Conservation (phyloP, 1,284 basidiomycete species). For the Coniophora puteana region DNA sequence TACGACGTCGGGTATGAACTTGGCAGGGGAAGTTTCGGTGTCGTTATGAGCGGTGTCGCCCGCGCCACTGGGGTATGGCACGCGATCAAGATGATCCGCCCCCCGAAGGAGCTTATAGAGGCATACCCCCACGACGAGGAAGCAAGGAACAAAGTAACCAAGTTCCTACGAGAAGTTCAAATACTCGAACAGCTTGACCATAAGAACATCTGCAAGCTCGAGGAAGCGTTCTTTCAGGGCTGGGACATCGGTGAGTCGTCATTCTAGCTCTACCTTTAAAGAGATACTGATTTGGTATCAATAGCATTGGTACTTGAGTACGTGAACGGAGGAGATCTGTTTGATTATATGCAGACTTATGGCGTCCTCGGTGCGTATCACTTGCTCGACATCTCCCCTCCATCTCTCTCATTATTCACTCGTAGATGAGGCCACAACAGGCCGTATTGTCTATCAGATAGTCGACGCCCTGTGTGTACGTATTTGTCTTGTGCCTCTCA, state of each 20-base stretch:
- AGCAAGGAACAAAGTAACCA: constrained; percentile 16
- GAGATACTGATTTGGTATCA: constrained; percentile 5
- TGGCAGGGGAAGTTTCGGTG: constrained; percentile 79
- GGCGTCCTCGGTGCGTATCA: constrained; percentile 54
- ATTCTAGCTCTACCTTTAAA: too few species aligned
- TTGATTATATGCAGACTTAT: constrained; percentile 68
- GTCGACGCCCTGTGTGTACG: constrained; percentile 68
- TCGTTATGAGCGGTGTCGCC: constrained; percentile 68
- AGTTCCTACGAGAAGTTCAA: constrained; percentile 73
- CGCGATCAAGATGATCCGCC: constrained; percentile 76
- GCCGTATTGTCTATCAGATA: constrained; percentile 70
- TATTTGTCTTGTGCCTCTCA: constrained; percentile 6
- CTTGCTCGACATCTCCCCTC: constrained; percentile 2
- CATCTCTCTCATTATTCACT: constrained; percentile 7
- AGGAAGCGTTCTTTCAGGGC: constrained; percentile 73
- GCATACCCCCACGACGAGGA: constrained; percentile 15
- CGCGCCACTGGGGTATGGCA: constrained; percentile 57
- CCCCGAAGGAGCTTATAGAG: constrained; percentile 30
- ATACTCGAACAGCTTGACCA: constrained; percentile 78
- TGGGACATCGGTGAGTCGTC: constrained; percentile 66
- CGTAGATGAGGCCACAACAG: constrained; percentile 51
- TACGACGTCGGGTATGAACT: constrained; percentile 68
- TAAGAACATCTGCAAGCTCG: constrained; percentile 77
- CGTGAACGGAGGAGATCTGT: constrained; percentile 85
- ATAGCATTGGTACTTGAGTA: constrained; percentile 76